A percentile compares a stretch with the other conserved stretches of the same genome.
phyloP scores from a whole-genome alignment of 1,139 yeast species.

The Kluyveromyces sp. region DNA sequence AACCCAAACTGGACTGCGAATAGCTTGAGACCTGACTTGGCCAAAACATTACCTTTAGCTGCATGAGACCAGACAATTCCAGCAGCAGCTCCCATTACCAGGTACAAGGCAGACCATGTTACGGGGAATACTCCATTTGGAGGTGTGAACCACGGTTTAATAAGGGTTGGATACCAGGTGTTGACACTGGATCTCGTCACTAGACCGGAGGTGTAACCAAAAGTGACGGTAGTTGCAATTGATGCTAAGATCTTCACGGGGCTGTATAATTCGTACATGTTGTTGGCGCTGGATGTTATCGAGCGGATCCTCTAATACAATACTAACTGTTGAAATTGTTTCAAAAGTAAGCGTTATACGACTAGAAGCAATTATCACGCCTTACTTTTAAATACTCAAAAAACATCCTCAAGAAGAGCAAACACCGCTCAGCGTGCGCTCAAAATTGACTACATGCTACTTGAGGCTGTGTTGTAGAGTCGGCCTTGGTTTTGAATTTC shows the following conservation, averaged over 20 bases:
- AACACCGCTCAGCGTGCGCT: no score
- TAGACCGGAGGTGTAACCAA: conserved; percentile 4
- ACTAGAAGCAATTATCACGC: no score
- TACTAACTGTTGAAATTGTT: no score
- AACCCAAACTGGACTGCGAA: conserved; percentile 6
- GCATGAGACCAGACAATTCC: conserved; percentile 3
- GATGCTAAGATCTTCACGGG: conserved; percentile 6
- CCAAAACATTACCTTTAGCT: neutral
- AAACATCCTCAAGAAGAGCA: no score
- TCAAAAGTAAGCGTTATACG: no score
- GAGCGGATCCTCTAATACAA: no score
- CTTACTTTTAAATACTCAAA: no score
- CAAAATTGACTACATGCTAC: no score
- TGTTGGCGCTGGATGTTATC: no score
- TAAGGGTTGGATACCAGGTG: conserved; percentile 5
- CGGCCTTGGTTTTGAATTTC: no score
- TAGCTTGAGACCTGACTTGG: conserved; percentile 1
- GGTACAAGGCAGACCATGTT: conserved; percentile 4
- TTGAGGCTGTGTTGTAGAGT: no score
- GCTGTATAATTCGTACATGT: conserved; percentile 6
- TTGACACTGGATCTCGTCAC: conserved; percentile 6
- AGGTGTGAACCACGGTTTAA: conserved; percentile 7
- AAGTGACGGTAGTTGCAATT: neutral
- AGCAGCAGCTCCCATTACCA: conserved; percentile 5
- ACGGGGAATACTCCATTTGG: conserved; percentile 4